Percentiles rank a stretch among this genome's conserved stretches.
Conservation (phyloP, 768 basidiomycete species). For the Harrya chromipes region DNA sequence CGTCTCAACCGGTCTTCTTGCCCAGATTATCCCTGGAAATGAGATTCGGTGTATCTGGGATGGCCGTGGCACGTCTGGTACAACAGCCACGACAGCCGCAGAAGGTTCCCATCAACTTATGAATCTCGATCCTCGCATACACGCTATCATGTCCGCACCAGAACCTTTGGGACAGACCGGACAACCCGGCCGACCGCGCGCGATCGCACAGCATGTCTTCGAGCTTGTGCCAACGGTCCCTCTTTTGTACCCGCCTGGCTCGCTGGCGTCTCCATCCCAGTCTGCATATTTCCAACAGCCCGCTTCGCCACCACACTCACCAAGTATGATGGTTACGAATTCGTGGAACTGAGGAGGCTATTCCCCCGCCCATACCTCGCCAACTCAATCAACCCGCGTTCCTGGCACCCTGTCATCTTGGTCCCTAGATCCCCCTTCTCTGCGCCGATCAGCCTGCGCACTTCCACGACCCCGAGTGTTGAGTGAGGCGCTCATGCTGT, state of each 20-base stretch:
- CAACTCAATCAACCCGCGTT: too few relatives aligned
- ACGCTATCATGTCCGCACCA: conserved; percentile 75
- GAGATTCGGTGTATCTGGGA: conserved; percentile 91
- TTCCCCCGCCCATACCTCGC: too few relatives aligned
- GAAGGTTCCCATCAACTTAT: conserved; percentile 41
- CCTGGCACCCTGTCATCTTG: too few relatives aligned
- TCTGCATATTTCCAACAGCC: conserved; percentile 52
- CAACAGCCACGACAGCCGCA: conserved; percentile 24
- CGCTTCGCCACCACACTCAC: conserved; percentile 55
- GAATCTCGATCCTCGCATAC: conserved; percentile 77
- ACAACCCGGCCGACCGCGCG: conserved; percentile 39
- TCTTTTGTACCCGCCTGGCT: conserved; percentile 38
- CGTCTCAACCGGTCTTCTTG: conserved; percentile 72
- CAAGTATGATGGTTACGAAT: conserved; percentile 34
- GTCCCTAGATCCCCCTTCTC: too few relatives aligned
- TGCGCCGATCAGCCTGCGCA: too few relatives aligned
- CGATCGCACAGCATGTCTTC: conserved; percentile 69
- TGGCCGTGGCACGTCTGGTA: conserved; percentile 51
- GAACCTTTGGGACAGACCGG: conserved; percentile 38
- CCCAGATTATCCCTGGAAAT: conserved; percentile 77
- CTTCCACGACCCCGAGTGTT: too few relatives aligned
- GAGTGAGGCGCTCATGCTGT: too few relatives aligned
- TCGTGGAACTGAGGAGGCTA: conserved; percentile 20
- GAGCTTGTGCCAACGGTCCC: conserved; percentile 56
- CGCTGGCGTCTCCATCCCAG: conserved; percentile 53